A percentile compares a stretch with the other conserved stretches of the same genome.
Evolutionary conservation across 169 alveolate genomes (phyloP).

Genomic region (Eimeria praecox): DNA sequence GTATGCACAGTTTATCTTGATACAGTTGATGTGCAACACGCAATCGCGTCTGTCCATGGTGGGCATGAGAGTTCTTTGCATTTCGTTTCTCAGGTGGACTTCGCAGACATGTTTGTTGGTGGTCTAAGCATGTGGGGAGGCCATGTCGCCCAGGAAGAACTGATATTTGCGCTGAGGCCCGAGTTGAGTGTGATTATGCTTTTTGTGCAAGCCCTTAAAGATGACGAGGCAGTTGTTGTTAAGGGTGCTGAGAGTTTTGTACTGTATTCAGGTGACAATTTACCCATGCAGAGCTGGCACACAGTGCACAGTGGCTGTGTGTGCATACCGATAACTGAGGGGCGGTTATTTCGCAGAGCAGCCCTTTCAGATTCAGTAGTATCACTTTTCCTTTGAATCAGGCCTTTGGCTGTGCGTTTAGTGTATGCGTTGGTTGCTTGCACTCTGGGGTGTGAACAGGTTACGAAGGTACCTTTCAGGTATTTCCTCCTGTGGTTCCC

Average conservation of each 20-base stretch:
- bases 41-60: neutral
- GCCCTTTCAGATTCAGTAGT: neutral
- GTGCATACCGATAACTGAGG: neutral
- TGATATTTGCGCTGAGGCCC: constrained; percentile 31
- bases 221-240: constrained; percentile 60
- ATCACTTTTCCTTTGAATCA: neutral
- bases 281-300: neutral
- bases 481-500: constrained; percentile 51
- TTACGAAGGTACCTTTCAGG: constrained; percentile 58
- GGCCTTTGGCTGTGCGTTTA: neutral
- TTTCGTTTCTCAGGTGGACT: constrained; percentile 60
- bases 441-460: constrained; percentile 48
- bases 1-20: neutral
- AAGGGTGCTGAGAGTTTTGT: constrained; percentile 74
- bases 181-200: constrained; percentile 61
- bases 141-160: constrained; percentile 78
- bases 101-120: constrained; percentile 76
- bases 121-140: constrained; percentile 64
- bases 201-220: neutral
- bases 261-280: constrained; percentile 39
- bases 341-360: neutral
- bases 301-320: neutral
- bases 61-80: neutral
- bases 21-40: neutral
- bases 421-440: neutral